Base-by-base conservation (phyloP, 2,329 filamentous ascomycete species). In the Fusarium sp. region DNA sequence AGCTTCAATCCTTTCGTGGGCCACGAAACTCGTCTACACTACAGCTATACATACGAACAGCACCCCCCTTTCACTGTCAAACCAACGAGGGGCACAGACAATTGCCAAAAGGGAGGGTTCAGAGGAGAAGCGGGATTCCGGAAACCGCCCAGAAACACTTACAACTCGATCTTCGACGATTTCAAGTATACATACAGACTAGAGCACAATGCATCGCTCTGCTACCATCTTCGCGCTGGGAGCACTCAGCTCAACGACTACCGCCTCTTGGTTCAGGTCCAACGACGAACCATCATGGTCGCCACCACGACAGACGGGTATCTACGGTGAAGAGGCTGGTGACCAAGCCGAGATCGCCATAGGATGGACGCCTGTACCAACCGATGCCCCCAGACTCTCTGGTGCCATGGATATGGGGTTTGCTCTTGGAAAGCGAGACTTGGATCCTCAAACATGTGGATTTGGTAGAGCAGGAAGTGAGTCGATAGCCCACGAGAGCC, bases 321-420 rank as follows among this genome's bases (percentile, higher is more conserved):
- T 52, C 6, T 46, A 58, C 12, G 44, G 32, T 4, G 41, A 53
- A 6, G 54, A 64, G 25, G 61, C 60, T 39, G 57, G 55, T 7
- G 40, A 65, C 7, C 54, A 70, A 31, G 48, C 62, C 15, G 68
- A 71, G 50, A 24, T 76, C n/a, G 71, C 62, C 24, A 39, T 72
- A 54, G 74, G 74, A 47, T 73, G 63, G 53, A 71, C 72, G 8
- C 75, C 75, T 4, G 60, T 58, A 15, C 75, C 75, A 41, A 77
- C 75, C 4, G 55, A 63, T 15, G 70, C 68, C 0, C 75, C 74
- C 2, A 68, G 57, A 29, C 59, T 70, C 10, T 50, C 72, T 42
- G 75, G 69, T 3, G 63, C 73, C 4, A 74, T 76, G 68, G 57
- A 75, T 22, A 26, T 72, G 50, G 58, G 59, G 5, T 72, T 74